Base-by-base conservation (phyloP, 345 rosid species). In the Eucalyptus decipiens region DNA sequence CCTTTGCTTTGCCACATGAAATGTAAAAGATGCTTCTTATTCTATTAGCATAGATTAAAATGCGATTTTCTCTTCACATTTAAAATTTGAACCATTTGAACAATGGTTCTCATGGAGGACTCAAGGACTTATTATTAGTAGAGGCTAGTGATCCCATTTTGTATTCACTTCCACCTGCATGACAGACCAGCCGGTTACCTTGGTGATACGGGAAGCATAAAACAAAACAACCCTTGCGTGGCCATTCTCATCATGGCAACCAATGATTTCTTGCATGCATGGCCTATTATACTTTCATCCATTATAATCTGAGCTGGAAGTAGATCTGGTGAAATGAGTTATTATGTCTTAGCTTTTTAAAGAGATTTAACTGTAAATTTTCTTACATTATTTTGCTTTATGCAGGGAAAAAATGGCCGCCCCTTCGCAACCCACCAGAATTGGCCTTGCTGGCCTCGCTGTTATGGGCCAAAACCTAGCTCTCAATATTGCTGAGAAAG, bases 401-500 rank as follows among this genome's bases (percentile, higher is more conserved):
- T 40, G 86, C 92, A 95, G 94, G 88, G 40, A 90, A 88, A 91
- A 87, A 45, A 97, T 96, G 99, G 97, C 96, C 76, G 90, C 91
- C 62, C 93, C 93, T 54, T 91, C 92, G 51, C 50, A 90, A 40
- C 94, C 89, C 62, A 94, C 98, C 5, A 96, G 99, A 94, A 95
- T 97, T 52, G 99, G 99, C 88, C 92, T 97, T 80, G 99, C 99
- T 89, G 99, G 98, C 90, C 93, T 97, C 6, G 99, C 99, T 37
- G 99, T 96, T 87, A 97, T 97, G 99, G 99, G 99, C 90, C 99
- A 97, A 92, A 97, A 97, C 92, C 92, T 96, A 52, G 99, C 99
- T 69, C 97, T 97, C 90, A 97, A 96, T 93, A 96, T 97, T 60
- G 99, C 99, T 3, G 95, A 95, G 92, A 97, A 97, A 95, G 99